These are phyloP conservation scores for Aspergillus tamarii DNA, from an alignment of 2,329 filamentous ascomycete genomes.

Conservation along the genomic window DNA sequence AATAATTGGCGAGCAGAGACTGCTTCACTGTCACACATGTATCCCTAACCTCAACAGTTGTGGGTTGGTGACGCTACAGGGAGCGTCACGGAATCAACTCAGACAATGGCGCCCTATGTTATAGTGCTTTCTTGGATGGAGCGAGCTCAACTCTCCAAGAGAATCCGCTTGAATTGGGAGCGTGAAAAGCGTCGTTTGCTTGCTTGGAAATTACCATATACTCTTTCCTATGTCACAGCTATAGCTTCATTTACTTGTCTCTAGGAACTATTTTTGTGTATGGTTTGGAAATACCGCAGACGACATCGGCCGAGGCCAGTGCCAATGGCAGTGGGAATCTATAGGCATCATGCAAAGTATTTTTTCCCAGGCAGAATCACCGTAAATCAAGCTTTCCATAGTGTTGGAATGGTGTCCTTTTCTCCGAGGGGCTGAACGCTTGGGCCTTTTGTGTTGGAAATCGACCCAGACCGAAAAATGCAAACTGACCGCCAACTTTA, in stretches of 20 bases:
- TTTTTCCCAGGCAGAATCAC: background rate
- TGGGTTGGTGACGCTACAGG: background rate
- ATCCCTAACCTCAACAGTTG: background rate
- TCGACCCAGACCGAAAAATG: background rate
- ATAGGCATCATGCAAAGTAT: background rate
- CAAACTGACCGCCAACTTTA: too few relatives aligned
- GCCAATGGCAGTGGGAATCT: background rate
- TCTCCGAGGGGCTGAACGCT: background rate
- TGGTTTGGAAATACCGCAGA: background rate
- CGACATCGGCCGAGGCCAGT: background rate
- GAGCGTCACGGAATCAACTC: background rate
- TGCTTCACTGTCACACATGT: background rate
- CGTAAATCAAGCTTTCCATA: background rate
- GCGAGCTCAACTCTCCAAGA: background rate
- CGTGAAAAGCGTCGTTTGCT: background rate
- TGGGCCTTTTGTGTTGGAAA: background rate
- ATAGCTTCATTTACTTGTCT: background rate
- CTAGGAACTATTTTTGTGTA: background rate
- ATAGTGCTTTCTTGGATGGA: background rate
- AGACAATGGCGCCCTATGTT: background rate
- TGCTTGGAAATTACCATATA: background rate
- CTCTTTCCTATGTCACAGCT: background rate
- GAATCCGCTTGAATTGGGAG: background rate
- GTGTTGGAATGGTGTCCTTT: background rate
- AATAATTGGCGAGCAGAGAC: background rate